Percentiles rank a stretch among this genome's conserved stretches.
Conservation (phyloP, 1,139 yeast genomes). For the Yamadazyma jaroonii region DNA sequence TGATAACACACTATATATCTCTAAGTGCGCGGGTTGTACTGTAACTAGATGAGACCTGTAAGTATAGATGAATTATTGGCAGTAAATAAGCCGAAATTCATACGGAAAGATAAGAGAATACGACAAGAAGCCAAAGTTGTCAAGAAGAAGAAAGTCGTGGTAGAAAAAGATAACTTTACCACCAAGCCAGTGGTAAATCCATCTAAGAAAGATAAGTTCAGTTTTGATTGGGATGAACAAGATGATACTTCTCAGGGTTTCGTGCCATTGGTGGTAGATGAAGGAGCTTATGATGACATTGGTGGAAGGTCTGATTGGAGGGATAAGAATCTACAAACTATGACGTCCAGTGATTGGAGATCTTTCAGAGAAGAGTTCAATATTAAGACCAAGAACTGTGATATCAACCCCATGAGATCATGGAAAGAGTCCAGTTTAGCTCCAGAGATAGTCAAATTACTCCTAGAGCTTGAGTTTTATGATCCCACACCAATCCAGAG, state of each 20-base stretch:
- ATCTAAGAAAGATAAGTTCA: constrained; percentile 40
- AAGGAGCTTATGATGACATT: constrained; percentile 5
- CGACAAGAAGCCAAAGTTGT: constrained; percentile 2
- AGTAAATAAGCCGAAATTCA: constrained; percentile 12
- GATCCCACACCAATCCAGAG: constrained; percentile 90
- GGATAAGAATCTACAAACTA: constrained; percentile 55
- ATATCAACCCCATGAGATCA: constrained; percentile 56
- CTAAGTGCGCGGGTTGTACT: no score
- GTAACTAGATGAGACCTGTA: constrained; percentile 11
- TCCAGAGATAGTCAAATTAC: constrained; percentile 30
- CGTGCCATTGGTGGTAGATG: constrained; percentile 38
- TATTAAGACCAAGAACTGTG: constrained; percentile 58
- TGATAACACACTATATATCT: no score
- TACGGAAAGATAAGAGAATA: constrained; percentile 9
- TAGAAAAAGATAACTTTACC: no score
- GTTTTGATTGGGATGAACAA: constrained; percentile 65
- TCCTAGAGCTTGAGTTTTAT: constrained; percentile 42
- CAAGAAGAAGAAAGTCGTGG: neutral
- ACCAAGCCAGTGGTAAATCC: no score
- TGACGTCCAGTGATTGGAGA: constrained; percentile 89
- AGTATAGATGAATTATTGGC: constrained; percentile 10
- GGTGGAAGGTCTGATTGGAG: constrained; percentile 50
- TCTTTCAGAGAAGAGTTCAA: constrained; percentile 76
- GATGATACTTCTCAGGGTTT: constrained; percentile 61
- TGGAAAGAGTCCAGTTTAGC: constrained; percentile 71